phyloP scores from a whole-genome alignment of 352 stramenopile species.

The Globisporangium megalacanthum region DNA sequence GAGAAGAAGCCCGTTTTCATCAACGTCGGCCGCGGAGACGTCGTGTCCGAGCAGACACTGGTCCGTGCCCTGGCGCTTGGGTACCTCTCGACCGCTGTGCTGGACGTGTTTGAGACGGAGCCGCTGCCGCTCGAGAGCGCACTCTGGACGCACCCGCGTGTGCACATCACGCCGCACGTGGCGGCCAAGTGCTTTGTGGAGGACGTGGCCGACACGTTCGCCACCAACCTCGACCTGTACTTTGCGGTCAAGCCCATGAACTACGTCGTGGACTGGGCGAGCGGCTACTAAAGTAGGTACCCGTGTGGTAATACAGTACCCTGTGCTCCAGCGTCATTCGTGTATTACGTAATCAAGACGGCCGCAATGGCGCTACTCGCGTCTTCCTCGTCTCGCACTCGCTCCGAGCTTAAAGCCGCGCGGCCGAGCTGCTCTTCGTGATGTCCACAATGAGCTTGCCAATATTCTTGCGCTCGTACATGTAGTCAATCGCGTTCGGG shows the following conservation, averaged over 20 bases:
- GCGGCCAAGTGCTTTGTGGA: conserved; percentile 64
- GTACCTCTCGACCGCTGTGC: conserved; percentile 53
- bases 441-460: conserved; percentile 75
- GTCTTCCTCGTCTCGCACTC: too few relatives aligned
- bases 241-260: conserved; percentile 31
- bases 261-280: conserved; percentile 47
- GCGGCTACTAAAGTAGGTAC: conserved; percentile 43
- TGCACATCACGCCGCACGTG: conserved; percentile 81
- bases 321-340: too few relatives aligned
- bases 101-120: conserved; percentile 59
- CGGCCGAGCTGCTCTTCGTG: conserved; percentile 31
- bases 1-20: conserved; percentile 68
- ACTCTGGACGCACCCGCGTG: conserved; percentile 61
- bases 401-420: conserved; percentile 30
- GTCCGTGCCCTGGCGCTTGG: conserved; percentile 57
- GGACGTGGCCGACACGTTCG: conserved; percentile 78
- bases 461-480: conserved; percentile 63
- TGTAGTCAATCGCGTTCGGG: conserved; percentile 40
- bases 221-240: conserved; percentile 44
- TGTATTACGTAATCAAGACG: too few relatives aligned
- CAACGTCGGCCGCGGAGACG: conserved; percentile 83
- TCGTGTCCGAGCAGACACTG: conserved; percentile 63
- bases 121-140: conserved; percentile 36
- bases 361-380: too few relatives aligned
- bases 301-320: conserved; percentile 22